Conservation (phyloP, 768 basidiomycete genomes). For the Pluteus cervinus region DNA sequence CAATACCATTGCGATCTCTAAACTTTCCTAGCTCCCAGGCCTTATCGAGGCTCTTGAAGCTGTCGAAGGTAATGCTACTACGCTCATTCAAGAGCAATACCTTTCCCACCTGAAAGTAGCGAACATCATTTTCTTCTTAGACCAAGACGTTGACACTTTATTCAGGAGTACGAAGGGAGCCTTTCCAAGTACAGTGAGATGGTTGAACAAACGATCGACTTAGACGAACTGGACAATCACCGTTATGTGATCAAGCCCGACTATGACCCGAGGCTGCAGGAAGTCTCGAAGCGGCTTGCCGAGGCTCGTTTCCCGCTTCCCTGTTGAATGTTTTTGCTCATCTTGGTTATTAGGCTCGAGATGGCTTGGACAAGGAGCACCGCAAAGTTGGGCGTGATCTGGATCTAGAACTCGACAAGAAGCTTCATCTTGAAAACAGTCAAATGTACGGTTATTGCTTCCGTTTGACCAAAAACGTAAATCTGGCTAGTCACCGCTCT, state of each 20-base stretch:
- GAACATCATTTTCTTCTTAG: slow-evolving; percentile 15
- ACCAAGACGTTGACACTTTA: background rate
- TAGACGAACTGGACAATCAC: slow-evolving; percentile 78
- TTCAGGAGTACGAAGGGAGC: slow-evolving; percentile 54
- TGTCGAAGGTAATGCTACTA: slow-evolving; percentile 35
- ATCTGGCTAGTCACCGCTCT: slow-evolving; percentile 16
- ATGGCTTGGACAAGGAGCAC: slow-evolving; percentile 83
- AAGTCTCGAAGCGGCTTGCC: slow-evolving; percentile 60
- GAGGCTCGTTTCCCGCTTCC: slow-evolving; percentile 28
- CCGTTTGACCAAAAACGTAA: slow-evolving; percentile 83
- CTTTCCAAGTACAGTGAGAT: slow-evolving; percentile 83
- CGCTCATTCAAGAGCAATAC: slow-evolving; percentile 39
- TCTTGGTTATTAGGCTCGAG: slow-evolving; percentile 42
- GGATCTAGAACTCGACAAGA: slow-evolving; percentile 84
- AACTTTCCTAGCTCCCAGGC: slow-evolving; percentile 57
- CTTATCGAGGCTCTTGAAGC: slow-evolving; percentile 60
- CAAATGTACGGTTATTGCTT: slow-evolving; percentile 89
- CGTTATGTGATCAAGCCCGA: slow-evolving; percentile 90
- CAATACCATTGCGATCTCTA: background rate
- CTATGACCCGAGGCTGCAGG: slow-evolving; percentile 73
- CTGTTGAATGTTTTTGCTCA: background rate
- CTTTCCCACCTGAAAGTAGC: slow-evolving; percentile 53
- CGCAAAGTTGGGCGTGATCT: slow-evolving; percentile 60
- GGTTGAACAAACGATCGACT: slow-evolving; percentile 94
- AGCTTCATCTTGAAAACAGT: slow-evolving; percentile 92